Base-by-base conservation (phyloP, 2,329 filamentous ascomycete genomes). In the Monosporascus sp. region DNA sequence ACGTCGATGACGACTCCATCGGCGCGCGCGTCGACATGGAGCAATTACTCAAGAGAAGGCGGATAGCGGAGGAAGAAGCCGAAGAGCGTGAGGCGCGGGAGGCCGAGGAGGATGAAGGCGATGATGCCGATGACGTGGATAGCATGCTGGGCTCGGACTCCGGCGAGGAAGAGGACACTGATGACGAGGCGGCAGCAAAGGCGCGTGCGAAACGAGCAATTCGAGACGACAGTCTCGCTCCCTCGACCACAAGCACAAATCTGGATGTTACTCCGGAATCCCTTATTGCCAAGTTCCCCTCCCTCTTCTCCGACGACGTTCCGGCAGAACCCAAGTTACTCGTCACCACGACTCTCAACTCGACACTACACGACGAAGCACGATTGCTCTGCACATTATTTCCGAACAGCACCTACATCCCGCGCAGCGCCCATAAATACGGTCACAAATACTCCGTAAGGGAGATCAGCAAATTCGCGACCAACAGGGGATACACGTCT, bases 401-500 rank as follows among this genome's bases (percentile, higher is more conserved):
- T 74, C 93, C 94, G 24, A 92, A 95, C 74, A 78, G 76, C 53
- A 87, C 87, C 70, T 97, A 97, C 73, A 88, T 99, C 62, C 89
- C 86, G 2, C 88, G 94, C 54, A 91, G 89, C 7, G 84, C 86
- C 11, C 91, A 97, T 70, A 85, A 85, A 50, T 91, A 92, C 70
- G 84, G 85, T 8, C 86, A 97, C 78, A 95, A 96, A 68, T 97
- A 96, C 76, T 93, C 88, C 24, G 80, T 99, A 24, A 83, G 89
- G 49, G 94, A 99, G 70, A 97, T 99, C 60, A 84, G 88, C 64
- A 83, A 85, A 59, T 97, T 93, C 67, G 93, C 93, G 37, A 72
- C 83, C 15, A 91, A 93, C 64, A 81, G 91, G 46, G 84, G 87
- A 41, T 97, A 89, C 73, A 96, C 91, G 0, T 82, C 91, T 24